Base-by-base conservation (phyloP, 2,329 filamentous ascomycete genomes). In the Catunica adiposa region DNA sequence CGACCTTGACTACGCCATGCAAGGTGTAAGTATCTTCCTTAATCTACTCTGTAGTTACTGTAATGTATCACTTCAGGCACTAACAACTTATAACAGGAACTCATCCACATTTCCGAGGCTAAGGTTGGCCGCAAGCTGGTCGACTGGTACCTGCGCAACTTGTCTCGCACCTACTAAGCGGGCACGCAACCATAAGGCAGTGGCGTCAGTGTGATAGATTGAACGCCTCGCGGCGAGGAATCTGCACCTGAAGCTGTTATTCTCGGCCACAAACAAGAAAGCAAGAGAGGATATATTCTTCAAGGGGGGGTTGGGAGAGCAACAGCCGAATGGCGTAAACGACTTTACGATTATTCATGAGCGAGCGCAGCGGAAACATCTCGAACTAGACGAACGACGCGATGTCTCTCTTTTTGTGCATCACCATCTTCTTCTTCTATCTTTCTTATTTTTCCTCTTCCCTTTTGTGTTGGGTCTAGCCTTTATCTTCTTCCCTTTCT, bases 51-150 rank as follows among this genome's bases (percentile, higher is more conserved):
- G 15, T 15, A 25, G 8, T 22, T n/a, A n/a, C n/a, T n/a, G n/a
- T n/a, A n/a, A n/a, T n/a, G n/a, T n/a, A n/a, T n/a, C n/a, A 37
- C 22, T 4, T n/a, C 15, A 23, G 42, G 44, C 58, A 61, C 58
- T 56, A 46, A 25, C 11, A 9, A 29, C 6, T 42, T 46, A 20
- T 11, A 34, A 55, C 51, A 89, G 84, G 90, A 98, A 68, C 74
- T 98, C 65, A 98, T 98, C 69, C 92, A 98, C 72, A 92, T 98
- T 63, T 96, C 90, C 58, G 92, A 98, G 73, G 90, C 90, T 63
- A 98, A 98, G 83, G 89, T 96, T 59, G 92, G 92, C 67, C 81
- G 92, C 65, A 94, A 92, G 74, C 76, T 98, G 66, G 90, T 98
- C 62, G 92, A 98, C 72, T 98, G 92, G 92, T 98, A 98, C 71